Evolutionary conservation across 371 early-diverging fungal species (phyloP), one percentile per base, ranked within the genome.

Genomic region (Circinella minor): DNA sequence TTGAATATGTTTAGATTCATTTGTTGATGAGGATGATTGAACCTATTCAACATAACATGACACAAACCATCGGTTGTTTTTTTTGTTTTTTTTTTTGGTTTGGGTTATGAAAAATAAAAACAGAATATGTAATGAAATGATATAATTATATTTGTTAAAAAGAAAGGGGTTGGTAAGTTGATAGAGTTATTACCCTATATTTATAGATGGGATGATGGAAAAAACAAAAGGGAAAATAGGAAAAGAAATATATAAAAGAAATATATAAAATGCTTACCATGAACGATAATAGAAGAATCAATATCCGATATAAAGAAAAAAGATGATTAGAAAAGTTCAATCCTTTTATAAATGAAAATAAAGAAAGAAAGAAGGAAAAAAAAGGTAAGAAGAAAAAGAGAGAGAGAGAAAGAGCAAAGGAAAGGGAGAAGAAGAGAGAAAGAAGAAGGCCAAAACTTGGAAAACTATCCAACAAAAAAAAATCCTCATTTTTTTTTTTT

Each of bases 1-100:
- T 63, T 39, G 63, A 20, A 47, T 47, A 18, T 46, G 63, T 38
- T 43, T 39, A 7, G 63, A 63, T 63, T 39, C 43, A 63, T n/a
- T 27, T 27, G 27, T 27, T 27, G 27, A 27, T 46, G 63, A 17
- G 5, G 51, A 17, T 57, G 57, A 57, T 57, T 57, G 57, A 57
- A 57, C 57, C 57, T 57, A 57, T 57, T 27, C 4, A 34, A 61
- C 10, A 27, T 27, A 27, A 34, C 61, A 34, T 57, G 18, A 57
- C 43, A 43, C 27, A 27, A 27, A 27, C 2, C 27, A 27, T 27
- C 27, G 27, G 2, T 27, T 27, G 27, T 0, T 27, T 27, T 27
- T 27, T 27, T 0, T 27, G 27, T 27, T 27, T 27, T 27, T 27
- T 0, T 27, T 27, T 27, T 27, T n/a, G n/a, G n/a, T 27, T 27